Base-by-base conservation (phyloP, 2,329 filamentous ascomycete genomes). In the Colletotrichum tabaci region DNA sequence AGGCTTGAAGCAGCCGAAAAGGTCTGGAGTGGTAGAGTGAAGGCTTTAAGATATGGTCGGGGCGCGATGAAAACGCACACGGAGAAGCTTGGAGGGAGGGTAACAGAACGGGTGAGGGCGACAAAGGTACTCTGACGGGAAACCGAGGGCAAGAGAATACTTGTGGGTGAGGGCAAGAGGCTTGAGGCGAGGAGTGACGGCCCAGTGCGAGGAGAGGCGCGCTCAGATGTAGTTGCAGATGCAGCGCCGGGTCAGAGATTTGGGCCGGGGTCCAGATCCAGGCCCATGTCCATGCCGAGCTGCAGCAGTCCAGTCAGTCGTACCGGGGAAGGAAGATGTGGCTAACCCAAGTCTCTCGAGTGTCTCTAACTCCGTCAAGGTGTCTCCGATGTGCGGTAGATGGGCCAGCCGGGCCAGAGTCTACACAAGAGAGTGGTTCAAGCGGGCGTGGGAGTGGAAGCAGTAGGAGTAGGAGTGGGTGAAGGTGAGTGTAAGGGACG, bases 251-350 rank as follows among this genome's bases (percentile, higher is more conserved):
- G 67, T 71, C 68, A 67, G 53, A 61, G 67, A 61, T 56, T 40
- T 46, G 61, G 61, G 61, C 55, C 61, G 49, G 55, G 56, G 53
- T 35, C 68, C 65, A 63, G 65, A 55, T 55, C 65, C 65, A 71
- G 68, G 68, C 53, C 65, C 58, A 71, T 68, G 68, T 71, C 38
- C 35, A 65, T 57, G 52, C 38, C 67, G 64, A 71, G 64, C 42
- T 71, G 63, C 56, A 71, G 57, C 38, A 47, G 66, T 9, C 30
- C 30, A 35, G 30, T 35, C 30, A 35, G 30, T 35, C 30, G 30
- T 58, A 63, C 68, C 46, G 66, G 42, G 46, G 67, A 71, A 60
- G 58, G 44, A 46, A 42, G 47, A 42, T 63, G 61, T 63, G 61
- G 61, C 61, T 52, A 18, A 18, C 35, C 30, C 30, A 16, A n/a